These are phyloP conservation scores for Nakazawaea siamensis DNA, from an alignment of 805 yeast genomes.

Conservation along the genomic window DNA sequence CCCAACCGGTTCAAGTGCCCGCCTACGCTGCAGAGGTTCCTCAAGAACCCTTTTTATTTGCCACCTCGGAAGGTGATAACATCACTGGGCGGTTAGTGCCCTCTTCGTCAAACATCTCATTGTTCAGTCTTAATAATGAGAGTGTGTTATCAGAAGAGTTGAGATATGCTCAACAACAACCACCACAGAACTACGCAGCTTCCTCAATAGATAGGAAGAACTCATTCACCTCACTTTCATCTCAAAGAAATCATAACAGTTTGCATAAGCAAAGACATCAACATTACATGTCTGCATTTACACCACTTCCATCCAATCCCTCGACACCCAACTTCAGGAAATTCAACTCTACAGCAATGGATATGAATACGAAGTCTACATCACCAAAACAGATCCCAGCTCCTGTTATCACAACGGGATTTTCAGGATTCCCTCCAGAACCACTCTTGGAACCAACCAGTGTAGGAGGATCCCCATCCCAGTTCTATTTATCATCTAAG, in stretches of 20 bases:
- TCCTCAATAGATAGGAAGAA: conserved; percentile 5
- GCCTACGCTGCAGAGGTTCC: background rate
- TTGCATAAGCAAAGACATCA: conserved; percentile 10
- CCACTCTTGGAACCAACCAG: conserved; percentile 36
- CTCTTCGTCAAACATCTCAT: conserved; percentile 26
- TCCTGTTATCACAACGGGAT: background rate
- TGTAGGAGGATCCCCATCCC: conserved; percentile 45
- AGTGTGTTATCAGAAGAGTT: background rate
- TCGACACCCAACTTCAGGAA: conserved; percentile 4
- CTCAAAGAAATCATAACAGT: conserved; percentile 2
- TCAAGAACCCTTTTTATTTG: conserved; percentile 17
- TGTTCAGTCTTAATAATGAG: conserved; percentile 23
- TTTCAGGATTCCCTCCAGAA: conserved; percentile 9
- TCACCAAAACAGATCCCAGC: conserved; percentile 10
- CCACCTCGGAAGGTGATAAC: conserved; percentile 26
- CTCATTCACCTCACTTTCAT: conserved; percentile 1
- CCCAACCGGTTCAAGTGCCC: conserved; percentile 1
- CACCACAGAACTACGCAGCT: conserved; percentile 1
- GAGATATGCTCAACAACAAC: background rate
- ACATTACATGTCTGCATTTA: conserved; percentile 8
- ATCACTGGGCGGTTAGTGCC: conserved; percentile 24
- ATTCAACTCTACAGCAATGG: background rate
- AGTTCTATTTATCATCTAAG: conserved; percentile 43
- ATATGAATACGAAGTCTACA: background rate
- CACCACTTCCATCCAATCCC: conserved; percentile 5